phyloP scores from a whole-genome alignment of 2,329 filamentous ascomycete genomes.

The Exophiala calicioides region DNA sequence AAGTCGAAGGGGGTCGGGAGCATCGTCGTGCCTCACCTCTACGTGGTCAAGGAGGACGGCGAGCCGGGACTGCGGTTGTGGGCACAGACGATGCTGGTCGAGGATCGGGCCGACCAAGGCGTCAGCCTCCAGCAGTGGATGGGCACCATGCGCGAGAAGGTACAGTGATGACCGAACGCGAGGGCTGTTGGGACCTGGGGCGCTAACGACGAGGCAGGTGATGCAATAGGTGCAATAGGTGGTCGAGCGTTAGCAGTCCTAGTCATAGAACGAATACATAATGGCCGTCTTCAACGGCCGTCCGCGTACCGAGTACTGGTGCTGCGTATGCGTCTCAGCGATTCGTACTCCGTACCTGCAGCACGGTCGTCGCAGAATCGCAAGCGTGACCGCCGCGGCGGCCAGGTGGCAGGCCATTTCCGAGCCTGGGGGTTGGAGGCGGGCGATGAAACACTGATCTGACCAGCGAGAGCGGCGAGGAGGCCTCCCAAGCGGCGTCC shows the following conservation, averaged over 20 bases:
- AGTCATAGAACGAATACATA: slow-evolving; percentile 13
- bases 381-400: too few species aligned
- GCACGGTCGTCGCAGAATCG: too few species aligned
- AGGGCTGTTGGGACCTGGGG: neutral
- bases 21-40: slow-evolving; percentile 88
- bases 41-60: slow-evolving; percentile 91
- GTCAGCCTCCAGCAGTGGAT: slow-evolving; percentile 94
- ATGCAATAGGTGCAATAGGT: slow-evolving; percentile 22
- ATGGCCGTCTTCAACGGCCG: too few species aligned
- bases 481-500: slow-evolving; percentile 15
- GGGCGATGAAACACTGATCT: slow-evolving; percentile 28
- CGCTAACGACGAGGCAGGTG: slow-evolving; percentile 23
- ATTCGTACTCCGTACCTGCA: too few species aligned
- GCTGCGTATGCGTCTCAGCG: too few species aligned
- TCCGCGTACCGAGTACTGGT: too few species aligned
- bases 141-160: slow-evolving; percentile 91
- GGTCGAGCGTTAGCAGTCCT: slow-evolving; percentile 7
- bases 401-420: too few species aligned
- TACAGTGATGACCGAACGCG: slow-evolving; percentile 46
- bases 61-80: slow-evolving; percentile 93
- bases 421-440: slow-evolving; percentile 5
- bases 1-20: slow-evolving; percentile 84
- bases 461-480: slow-evolving; percentile 14
- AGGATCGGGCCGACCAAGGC: slow-evolving; percentile 91
- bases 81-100: slow-evolving; percentile 93